phyloP scores from a whole-genome alignment of 495 filamentous ascomycete genomes.

The Hyaloscypha variabilis region DNA sequence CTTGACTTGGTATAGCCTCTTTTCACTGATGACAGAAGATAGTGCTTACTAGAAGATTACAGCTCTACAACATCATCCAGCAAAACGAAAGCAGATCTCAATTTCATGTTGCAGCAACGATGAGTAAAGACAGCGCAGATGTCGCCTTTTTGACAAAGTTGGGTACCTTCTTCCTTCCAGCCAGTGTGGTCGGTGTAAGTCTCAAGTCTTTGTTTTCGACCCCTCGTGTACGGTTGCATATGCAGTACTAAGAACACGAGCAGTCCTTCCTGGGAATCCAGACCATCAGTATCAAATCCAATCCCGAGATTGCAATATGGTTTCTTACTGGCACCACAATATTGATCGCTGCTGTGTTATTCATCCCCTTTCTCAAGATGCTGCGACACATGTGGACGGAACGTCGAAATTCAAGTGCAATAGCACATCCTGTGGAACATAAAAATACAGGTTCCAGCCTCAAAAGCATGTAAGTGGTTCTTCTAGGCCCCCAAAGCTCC shows the following conservation, averaged over 20 bases:
- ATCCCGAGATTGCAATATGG: background rate
- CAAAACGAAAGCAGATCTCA: conserved; percentile 3
- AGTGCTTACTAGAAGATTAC: background rate
- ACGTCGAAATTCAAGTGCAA: background rate
- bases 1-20: background rate
- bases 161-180: background rate
- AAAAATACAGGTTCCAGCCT: too few species aligned
- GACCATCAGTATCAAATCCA: background rate
- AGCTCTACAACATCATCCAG: background rate
- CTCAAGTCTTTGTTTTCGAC: background rate
- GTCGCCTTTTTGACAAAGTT: background rate
- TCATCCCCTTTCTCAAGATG: background rate
- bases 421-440: background rate
- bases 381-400: background rate
- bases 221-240: background rate
- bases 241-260: background rate
- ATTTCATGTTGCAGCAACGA: background rate
- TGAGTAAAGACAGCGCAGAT: conserved; percentile 6
- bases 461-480: too few species aligned
- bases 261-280: background rate
- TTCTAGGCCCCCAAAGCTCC: too few species aligned
- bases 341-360: background rate
- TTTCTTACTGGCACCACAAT: background rate
- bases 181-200: background rate
- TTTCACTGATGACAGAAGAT: background rate